A percentile compares a stretch with the other conserved stretches of the same genome.
Conservation (phyloP, 495 filamentous ascomycete species). For the Bacidia gigantensis region DNA sequence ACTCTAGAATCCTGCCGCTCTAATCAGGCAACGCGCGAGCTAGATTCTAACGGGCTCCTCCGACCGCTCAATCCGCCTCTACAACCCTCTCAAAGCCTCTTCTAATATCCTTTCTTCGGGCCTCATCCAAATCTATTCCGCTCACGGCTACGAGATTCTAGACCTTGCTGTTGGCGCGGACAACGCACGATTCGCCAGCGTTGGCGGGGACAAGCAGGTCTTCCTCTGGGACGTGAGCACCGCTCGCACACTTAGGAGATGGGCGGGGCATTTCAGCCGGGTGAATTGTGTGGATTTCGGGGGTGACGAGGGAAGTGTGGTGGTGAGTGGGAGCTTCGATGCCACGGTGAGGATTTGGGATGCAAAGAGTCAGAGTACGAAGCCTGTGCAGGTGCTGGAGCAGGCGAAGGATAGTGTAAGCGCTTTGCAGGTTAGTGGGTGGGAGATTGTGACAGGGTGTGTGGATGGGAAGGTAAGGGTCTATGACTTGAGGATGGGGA, state of each 20-base stretch:
- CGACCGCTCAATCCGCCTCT: conserved; percentile 74
- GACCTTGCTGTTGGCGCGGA: conserved; percentile 57
- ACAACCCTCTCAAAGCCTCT: conserved; percentile 29
- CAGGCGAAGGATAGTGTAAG: conserved; percentile 65
- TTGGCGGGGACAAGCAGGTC: conserved; percentile 76
- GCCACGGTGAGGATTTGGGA: conserved; percentile 84
- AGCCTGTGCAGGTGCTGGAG: conserved; percentile 61
- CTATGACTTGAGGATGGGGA: conserved; percentile 82
- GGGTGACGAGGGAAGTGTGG: conserved; percentile 52
- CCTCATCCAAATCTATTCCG: conserved; percentile 74
- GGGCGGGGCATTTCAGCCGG: conserved; percentile 55
- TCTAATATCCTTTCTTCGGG: conserved; percentile 27
- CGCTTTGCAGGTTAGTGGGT: conserved; percentile 38
- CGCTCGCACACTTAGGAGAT: conserved; percentile 58
- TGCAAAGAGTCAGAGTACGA: conserved; percentile 40
- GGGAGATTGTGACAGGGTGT: conserved; percentile 55
- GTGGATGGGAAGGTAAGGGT: conserved; percentile 74
- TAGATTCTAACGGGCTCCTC: conserved; percentile 71
- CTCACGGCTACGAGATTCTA: conserved; percentile 84
- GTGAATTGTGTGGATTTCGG: conserved; percentile 70
- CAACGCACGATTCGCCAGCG: conserved; percentile 69
- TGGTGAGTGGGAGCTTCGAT: conserved; percentile 65
- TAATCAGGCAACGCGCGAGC: conserved; percentile 27
- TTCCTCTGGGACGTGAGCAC: conserved; percentile 90
- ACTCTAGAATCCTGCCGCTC: background rate